Evolutionary conservation across 164 flowering plant genomes (phyloP), one percentile per base, ranked within the genome.

Genomic region (Cinnamomum micranthum): DNA sequence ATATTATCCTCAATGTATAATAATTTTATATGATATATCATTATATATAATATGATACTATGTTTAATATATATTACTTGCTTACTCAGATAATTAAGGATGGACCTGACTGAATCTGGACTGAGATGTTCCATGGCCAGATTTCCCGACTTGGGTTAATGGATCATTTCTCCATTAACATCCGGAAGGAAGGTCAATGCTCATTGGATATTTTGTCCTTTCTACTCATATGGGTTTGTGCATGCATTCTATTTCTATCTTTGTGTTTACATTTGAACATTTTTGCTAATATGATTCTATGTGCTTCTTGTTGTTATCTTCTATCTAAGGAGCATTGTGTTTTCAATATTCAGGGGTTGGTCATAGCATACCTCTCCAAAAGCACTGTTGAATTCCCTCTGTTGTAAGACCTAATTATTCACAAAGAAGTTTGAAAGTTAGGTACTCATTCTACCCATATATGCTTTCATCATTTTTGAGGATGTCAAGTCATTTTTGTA

Each of bases 321-420:
- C n/a, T 15, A 9, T 31, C 9, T 35, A 24, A 50, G 22, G 6
- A 50, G 27, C 11, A 20, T 9, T 31, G 10, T 69, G 12, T 64
- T 64, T 6, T 11, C 67, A 69, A 23, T 27, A 67, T 25, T 41
- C 25, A 41, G 20, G 52, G 71, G 12, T 2, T n/a, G 31, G 63
- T 69, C 22, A 63, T 64, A 74, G 27, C 80, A 63, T 88, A 90
- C 97, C 95, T 87, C 75, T 79, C 92, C 87, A 84, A 69, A 88
- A 89, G 86, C 86, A 84, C 23, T 75, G 7, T 23, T 86, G 91
- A 79, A 87, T 84, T 62, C 76, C 85, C 50, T 70, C 78, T 5
- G 71, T 65, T 70, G 81, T 33, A 50, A 88, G 70, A 70, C 85
- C 89, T 84, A 75, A 15, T 33, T 5, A 31, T 66, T 77, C 9